Base-by-base conservation (phyloP, 352 stramenopile species). In the Phytophthora europaea region DNA sequence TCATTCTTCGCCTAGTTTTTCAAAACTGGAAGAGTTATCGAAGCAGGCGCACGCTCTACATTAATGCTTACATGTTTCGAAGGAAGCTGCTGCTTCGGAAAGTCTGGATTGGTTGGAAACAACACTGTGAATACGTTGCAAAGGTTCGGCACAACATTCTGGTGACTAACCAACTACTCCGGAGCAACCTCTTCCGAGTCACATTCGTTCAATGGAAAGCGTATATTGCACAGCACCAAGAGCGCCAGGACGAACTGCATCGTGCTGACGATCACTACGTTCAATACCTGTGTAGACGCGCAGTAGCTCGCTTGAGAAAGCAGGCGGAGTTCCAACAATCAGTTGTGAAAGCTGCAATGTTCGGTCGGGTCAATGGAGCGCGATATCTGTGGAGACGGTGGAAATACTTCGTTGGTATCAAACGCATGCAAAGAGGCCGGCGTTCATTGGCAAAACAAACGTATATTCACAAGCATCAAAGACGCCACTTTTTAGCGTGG, bases 91-190 rank as follows among this genome's bases (percentile, higher is more conserved):
- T 81, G 15, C 52, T 80, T 36, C 56, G 50, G 6, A 78, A 63
- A 23, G 6, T 69, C 4, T 83, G 75, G 81, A 3, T 45, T 13
- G 33, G 7, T 2, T 86, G 79, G 79, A 26, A 64, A 38, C 16
- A 16, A 3, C 51, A 74, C 47, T 22, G 33, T 18, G 31, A 61
- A 22, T 78, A 79, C 34, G 55, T 73, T 43, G 52, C 33, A 5
- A 79, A 71, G n/a, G 73, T 85, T 55, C 73, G 57, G n/a, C 55
- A 53, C 28, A 79, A 73, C 31, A 59, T 80, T 23, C 50, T 81
- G 6, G 65, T 78, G n/a, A 78, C 67, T 2, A 72, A 22, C 20
- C 67, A 74, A 62, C 38, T 85, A 12, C 12, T 80, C n/a, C 68
- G 58, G 7, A 53, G 28, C 31, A 84, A 85, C 22, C 47, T 75